These are phyloP conservation scores for Wickerhamomyces sydowiorum DNA, from an alignment of 805 yeast genomes.

Conservation along the genomic window DNA sequence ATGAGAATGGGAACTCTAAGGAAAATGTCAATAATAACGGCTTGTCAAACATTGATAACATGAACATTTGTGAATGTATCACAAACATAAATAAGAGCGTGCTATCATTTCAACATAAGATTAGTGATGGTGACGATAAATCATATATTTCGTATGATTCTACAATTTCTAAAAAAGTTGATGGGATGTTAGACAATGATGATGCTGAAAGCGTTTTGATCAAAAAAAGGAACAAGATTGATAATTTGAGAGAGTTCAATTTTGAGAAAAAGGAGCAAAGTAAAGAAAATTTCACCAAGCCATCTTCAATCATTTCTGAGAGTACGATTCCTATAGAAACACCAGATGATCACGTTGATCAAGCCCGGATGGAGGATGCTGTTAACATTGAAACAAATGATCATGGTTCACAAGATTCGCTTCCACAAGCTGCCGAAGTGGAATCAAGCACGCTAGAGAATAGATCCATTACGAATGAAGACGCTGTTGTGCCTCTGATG, in stretches of 20 bases:
- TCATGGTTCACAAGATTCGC: too few relatives aligned
- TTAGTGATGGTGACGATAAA: conserved; percentile 16
- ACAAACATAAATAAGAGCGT: conserved; percentile 21
- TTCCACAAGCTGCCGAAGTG: too few relatives aligned
- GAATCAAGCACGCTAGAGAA: too few relatives aligned
- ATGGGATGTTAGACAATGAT: not conserved
- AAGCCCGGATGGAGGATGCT: not conserved
- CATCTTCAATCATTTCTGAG: not conserved
- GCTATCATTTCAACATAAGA: conserved; percentile 13
- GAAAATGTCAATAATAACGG: not conserved
- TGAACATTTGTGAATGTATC: conserved; percentile 23
- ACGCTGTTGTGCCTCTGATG: too few relatives aligned
- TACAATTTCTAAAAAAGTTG: conserved; percentile 30
- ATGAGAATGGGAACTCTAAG: conserved; percentile 1
- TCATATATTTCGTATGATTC: conserved; percentile 62
- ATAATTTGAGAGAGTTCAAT: conserved; percentile 42
- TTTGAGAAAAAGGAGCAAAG: conserved; percentile 24
- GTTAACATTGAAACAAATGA: too few relatives aligned
- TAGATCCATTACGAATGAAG: too few relatives aligned
- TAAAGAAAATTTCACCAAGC: not conserved
- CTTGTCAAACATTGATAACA: conserved; percentile 20
- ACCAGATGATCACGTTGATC: not conserved
- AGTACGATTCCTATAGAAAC: not conserved
- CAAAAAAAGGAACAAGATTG: conserved; percentile 44
- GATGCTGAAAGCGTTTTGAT: conserved; percentile 25